Evolutionary conservation across 2,329 filamentous ascomycete genomes (phyloP), one percentile per base, ranked within the genome.

Genomic region (Aphanocladium album): DNA sequence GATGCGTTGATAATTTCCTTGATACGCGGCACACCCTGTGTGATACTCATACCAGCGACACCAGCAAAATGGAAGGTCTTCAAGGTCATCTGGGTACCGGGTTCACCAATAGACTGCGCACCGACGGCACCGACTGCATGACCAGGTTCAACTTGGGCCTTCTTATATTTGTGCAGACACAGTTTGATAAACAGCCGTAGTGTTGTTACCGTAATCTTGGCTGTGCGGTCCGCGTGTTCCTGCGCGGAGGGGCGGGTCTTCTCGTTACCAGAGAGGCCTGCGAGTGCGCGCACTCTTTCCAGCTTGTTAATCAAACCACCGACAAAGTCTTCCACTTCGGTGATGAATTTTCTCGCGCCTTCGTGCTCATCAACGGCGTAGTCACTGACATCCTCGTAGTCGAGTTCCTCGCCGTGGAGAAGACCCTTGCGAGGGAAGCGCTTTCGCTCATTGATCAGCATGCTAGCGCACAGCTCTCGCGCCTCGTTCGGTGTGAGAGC

Each of bases 1-100:
- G 92, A 96, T 6, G 95, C 95, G 76, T 99, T 99, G 86, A 99
- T 99, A 67, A 99, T 99, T 81, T 99, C 95, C 78, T 99, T 99
- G 80, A 99, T 99, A 87, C 95, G 93, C 1, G 95, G 95, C 7
- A 99, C 95, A 90, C 95, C 95, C 71, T 97, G 91, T 0, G 95
- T 99, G 71, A 99, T 96, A 83, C 91, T 96, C 95, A 99, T 98
- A 73, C 93, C 93, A 47, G 95, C 95, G 65, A 99, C 95, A 89
- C 95, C 95, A 72, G 95, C 95, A 80, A 99, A 99, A 89, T 98
- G 95, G 86, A 98, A 98, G 72, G 95, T 98, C 78, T 98, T 98
- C 65, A 99, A 79, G 1, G 95, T 99, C 95, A 99, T 99, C 75
- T 99, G 95, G 0, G 95, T 99, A 72, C 95, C 95, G 0, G 95